Conservation (phyloP, 2,329 filamentous ascomycete species). For the Cladobotryum protrusum region DNA sequence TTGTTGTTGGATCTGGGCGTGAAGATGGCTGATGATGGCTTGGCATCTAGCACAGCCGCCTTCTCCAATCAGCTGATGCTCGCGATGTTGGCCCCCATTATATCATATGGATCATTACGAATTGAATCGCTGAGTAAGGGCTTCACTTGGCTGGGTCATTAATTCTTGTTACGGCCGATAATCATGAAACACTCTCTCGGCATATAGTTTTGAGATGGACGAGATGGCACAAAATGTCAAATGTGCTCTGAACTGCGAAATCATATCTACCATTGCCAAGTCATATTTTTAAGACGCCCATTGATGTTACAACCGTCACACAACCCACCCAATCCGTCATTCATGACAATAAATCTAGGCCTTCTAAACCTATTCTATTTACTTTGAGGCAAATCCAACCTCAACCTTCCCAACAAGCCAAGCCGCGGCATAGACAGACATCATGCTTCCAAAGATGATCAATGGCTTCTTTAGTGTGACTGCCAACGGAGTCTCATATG, state of each 20-base stretch:
- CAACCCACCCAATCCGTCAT: neutral
- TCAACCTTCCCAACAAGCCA: conserved; percentile 76
- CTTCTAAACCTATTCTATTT: conserved; percentile 17
- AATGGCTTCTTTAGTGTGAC: conserved; percentile 81
- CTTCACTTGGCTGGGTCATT: no score
- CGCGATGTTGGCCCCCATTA: no score
- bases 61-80: no score
- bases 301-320: conserved; percentile 13
- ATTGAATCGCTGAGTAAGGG: no score
- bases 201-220: neutral
- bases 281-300: conserved; percentile 13
- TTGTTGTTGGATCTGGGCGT: neutral
- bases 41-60: neutral
- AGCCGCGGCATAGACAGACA: conserved; percentile 66
- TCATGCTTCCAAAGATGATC: conserved; percentile 66
- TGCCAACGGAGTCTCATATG: conserved; percentile 74
- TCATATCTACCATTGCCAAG: conserved; percentile 13
- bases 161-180: no score
- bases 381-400: conserved; percentile 61
- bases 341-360: conserved; percentile 1
- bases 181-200: no score
- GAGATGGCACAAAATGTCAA: neutral
- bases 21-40: neutral
- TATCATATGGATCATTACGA: no score
- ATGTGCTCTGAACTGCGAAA: conserved; percentile 4